Evolutionary conservation across 768 basidiomycete species (phyloP), one percentile per base, ranked within the genome.

Genomic region (Boletus eberwhitei): DNA sequence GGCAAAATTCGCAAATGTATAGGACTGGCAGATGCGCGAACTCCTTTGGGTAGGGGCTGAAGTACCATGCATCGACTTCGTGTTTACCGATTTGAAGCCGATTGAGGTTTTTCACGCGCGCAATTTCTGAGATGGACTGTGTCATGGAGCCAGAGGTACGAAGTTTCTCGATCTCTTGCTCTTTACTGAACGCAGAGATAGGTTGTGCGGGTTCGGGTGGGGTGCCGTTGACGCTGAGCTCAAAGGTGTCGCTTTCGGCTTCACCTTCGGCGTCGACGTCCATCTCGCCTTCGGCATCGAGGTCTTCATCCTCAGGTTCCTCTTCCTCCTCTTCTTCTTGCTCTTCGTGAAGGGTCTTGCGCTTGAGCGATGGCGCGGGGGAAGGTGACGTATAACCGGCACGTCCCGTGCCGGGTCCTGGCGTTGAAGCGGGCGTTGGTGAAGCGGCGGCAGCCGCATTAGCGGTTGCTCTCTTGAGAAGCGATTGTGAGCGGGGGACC

Each of bases 41-140:
- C 75, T 98, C 97, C 74, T 92, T 89, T 12, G 97, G 97, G 75
- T 98, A 99, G 22, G 97, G 97, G 65, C 91, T 94, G 79, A 98
- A 98, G 74, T 99, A 99, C 97, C 97, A 99, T n/a, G 97, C 88
- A 64, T 99, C 97, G 62, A 99, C 92, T 74, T 97, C 93, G 76
- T 97, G 88, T 69, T 83, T 85, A 53, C 97, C 97, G 57, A 99
- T 98, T 71, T 96, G 93, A 29, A 99, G 81, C 54, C 90, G 86
- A 71, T 98, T 97, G 62, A 99, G 80, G 70, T 99, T 99, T 79
- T 98, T 98, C 65, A 99, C 97, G 49, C 97, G 87, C 17, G 96
- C 90, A 63, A 99, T 88, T 76, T 99, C 97, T 48, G 93, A 96
- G 57, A 98, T 91, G 45, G 92, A 93, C 73, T 99, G 97, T 5